phyloP scores from a whole-genome alignment of 2,329 filamentous ascomycete species.

The Hyphodiscus sp. region DNA sequence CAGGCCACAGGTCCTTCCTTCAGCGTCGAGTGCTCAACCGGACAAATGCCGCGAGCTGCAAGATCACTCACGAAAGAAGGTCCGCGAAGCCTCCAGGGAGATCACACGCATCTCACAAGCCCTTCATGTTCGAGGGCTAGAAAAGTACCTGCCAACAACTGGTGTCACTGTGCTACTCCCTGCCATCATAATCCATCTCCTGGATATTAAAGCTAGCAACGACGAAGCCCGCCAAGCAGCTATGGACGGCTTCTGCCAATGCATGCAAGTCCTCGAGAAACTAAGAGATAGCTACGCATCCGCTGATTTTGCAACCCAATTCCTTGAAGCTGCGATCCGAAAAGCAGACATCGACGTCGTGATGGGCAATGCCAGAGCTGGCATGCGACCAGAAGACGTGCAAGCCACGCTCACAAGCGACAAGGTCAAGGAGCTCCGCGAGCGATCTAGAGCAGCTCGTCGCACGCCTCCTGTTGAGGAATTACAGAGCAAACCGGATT shows the following conservation, averaged over 20 bases:
- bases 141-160: constrained; percentile 77
- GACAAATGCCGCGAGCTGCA: constrained; percentile 62
- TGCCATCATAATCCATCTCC: constrained; percentile 86
- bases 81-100: constrained; percentile 75
- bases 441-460: not conserved
- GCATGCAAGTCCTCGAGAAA: constrained; percentile 85
- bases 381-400: constrained; percentile 3
- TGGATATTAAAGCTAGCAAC: constrained; percentile 83
- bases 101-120: constrained; percentile 81
- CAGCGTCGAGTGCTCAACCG: constrained; percentile 47
- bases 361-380: constrained; percentile 6
- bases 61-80: constrained; percentile 74
- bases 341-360: constrained; percentile 63
- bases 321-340: constrained; percentile 84
- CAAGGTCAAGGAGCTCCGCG: constrained; percentile 6
- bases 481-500: not conserved
- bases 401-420: not conserved
- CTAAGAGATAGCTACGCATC: constrained; percentile 86
- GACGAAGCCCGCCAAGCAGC: constrained; percentile 65
- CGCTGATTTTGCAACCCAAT: constrained; percentile 92
- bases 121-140: constrained; percentile 65
- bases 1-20: constrained; percentile 81
- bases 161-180: constrained; percentile 87
- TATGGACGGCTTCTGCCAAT: constrained; percentile 77
- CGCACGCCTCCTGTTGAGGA: constrained; percentile 13